These are phyloP conservation scores for Fraxinus anomala DNA, from an alignment of 257 asterid genomes.

Conservation along the genomic window DNA sequence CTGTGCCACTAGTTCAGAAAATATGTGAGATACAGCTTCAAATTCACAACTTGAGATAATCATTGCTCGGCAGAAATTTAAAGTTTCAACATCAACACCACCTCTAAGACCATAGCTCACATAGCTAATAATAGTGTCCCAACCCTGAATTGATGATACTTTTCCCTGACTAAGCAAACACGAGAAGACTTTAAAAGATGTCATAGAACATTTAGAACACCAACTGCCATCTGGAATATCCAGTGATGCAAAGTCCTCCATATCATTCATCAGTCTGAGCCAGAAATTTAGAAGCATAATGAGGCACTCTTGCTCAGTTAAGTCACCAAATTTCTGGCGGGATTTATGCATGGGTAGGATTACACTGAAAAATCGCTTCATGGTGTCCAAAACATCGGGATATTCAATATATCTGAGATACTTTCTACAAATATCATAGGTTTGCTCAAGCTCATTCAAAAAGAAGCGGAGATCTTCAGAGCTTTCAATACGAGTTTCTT, in stretches of 20 bases:
- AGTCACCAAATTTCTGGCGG: constrained; percentile 39
- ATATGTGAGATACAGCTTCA: constrained; percentile 51
- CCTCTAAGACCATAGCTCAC: constrained; percentile 53
- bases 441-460: constrained; percentile 61
- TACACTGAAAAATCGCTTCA: constrained; percentile 62
- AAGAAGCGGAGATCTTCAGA: constrained; percentile 55
- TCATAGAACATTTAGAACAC: constrained; percentile 50
- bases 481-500: constrained; percentile 43
- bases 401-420: constrained; percentile 54
- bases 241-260: constrained; percentile 45
- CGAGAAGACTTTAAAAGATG: constrained; percentile 53
- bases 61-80: constrained; percentile 76
- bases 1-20: constrained; percentile 41
- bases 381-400: constrained; percentile 46
- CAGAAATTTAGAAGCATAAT: constrained; percentile 70
- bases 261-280: constrained; percentile 70
- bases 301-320: constrained; percentile 63
- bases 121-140: constrained; percentile 64
- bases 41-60: constrained; percentile 70
- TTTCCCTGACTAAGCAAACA: constrained; percentile 53
- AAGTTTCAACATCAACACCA: constrained; percentile 45
- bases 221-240: constrained; percentile 44
- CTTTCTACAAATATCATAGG: constrained; percentile 50
- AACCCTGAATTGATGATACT: constrained; percentile 68
- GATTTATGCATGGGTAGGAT: constrained; percentile 47